phyloP scores from a whole-genome alignment of 2,329 filamentous ascomycete genomes.

The Monosporascus sp. region DNA sequence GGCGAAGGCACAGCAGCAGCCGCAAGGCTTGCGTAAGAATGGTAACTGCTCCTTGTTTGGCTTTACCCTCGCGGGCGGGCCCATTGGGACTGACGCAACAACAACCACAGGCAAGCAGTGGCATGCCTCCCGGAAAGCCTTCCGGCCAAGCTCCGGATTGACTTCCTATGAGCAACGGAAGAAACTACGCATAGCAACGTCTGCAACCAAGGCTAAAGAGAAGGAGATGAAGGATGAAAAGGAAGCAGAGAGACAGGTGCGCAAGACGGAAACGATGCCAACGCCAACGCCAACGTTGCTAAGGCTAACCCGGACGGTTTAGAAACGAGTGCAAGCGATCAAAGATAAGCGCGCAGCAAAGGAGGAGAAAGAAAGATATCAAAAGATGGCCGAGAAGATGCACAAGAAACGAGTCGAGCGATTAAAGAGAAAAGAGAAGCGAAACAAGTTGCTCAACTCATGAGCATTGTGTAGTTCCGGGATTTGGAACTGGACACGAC shows the following conservation, averaged over 20 bases:
- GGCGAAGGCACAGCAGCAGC: slow-evolving; percentile 31
- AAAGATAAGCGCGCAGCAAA: slow-evolving; percentile 83
- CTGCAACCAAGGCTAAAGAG: slow-evolving; percentile 85
- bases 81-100: slow-evolving; percentile 3
- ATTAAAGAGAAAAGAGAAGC: slow-evolving; percentile 91
- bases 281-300: not conserved
- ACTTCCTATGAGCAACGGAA: slow-evolving; percentile 74
- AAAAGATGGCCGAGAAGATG: slow-evolving; percentile 96
- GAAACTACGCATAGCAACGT: slow-evolving; percentile 62
- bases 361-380: slow-evolving; percentile 88
- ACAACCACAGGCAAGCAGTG: slow-evolving; percentile 77
- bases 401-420: slow-evolving; percentile 91
- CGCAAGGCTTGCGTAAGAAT: slow-evolving; percentile 73
- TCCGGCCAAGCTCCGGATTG: slow-evolving; percentile 74
- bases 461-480: slow-evolving; percentile 30
- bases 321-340: slow-evolving; percentile 74
- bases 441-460: slow-evolving; percentile 76
- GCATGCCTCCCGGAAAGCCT: slow-evolving; percentile 78
- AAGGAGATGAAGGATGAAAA: slow-evolving; percentile 96
- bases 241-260: slow-evolving; percentile 77
- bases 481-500: not conserved
- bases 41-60: slow-evolving; percentile 44
- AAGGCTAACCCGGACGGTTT: slow-evolving; percentile 10
- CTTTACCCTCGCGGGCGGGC: not conserved
- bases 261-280: slow-evolving; percentile 1